Conservation (phyloP, 1,284 basidiomycete species). For the Puccinia hordei region DNA sequence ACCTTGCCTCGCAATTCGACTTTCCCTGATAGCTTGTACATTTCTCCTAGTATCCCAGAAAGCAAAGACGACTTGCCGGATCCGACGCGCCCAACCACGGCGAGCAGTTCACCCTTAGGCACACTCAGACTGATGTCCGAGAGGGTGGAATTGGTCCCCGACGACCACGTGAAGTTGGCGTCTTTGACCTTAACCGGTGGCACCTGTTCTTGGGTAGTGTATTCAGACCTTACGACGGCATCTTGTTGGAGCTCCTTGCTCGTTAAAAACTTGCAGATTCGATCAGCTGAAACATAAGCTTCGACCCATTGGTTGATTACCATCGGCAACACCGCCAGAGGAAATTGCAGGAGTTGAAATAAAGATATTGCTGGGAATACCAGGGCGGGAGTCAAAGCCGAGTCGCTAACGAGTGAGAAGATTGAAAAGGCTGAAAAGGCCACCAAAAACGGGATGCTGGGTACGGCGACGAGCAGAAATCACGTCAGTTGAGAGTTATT, state of each 20-base stretch:
- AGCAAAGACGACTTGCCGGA: constrained; percentile 71
- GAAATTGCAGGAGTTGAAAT: constrained; percentile 86
- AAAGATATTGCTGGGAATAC: constrained; percentile 93
- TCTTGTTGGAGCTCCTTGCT: constrained; percentile 79
- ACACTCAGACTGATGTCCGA: constrained; percentile 75
- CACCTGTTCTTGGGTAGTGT: constrained; percentile 66
- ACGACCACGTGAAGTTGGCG: constrained; percentile 60
- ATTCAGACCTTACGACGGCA: constrained; percentile 65
- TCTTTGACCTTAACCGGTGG: constrained; percentile 66
- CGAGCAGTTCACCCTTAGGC: constrained; percentile 81
- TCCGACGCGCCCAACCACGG: constrained; percentile 86
- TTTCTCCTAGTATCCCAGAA: constrained; percentile 78
- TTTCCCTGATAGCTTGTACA: constrained; percentile 74
- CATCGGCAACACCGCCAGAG: constrained; percentile 70
- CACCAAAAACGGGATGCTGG: constrained; percentile 63
- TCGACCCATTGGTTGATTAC: constrained; percentile 66
- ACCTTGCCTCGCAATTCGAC: constrained; percentile 73
- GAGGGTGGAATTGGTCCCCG: constrained; percentile 64
- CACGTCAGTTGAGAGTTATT: not conserved
- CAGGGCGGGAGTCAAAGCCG: constrained; percentile 80
- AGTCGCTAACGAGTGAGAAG: constrained; percentile 70
- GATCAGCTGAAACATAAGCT: constrained; percentile 79
- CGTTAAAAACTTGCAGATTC: constrained; percentile 75
- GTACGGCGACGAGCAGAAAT: constrained; percentile 4
- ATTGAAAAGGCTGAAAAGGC: constrained; percentile 67